Conservation (phyloP, 2,329 filamentous ascomycete genomes). For the Colletotrichum sublineola region DNA sequence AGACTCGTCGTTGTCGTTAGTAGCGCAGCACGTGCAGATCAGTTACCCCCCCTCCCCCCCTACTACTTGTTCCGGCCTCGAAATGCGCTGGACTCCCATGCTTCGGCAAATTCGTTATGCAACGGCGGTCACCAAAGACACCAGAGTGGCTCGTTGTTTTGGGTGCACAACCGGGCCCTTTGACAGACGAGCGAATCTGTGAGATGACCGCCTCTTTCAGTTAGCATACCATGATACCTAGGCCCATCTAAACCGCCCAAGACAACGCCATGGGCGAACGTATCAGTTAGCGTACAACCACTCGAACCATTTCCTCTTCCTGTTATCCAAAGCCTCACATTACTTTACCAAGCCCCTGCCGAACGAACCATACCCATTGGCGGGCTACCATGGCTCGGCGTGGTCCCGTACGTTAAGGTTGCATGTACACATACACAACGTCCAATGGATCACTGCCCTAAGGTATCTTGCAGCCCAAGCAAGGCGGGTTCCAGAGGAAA, state of each 20-base stretch:
- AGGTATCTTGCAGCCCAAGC: neutral
- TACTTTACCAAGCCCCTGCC: slow-evolving; percentile 29
- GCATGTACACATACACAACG: slow-evolving; percentile 21
- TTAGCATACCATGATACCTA: neutral
- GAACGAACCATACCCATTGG: neutral
- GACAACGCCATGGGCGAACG: neutral
- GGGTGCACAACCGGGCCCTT: slow-evolving; percentile 4
- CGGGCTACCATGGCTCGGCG: slow-evolving; percentile 19
- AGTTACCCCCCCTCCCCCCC: neutral
- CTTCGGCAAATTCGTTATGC: slow-evolving; percentile 4
- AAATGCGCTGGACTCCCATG: slow-evolving; percentile 7
- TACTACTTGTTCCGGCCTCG: neutral
- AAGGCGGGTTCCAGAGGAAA: neutral
- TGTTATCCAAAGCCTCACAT: slow-evolving; percentile 11
- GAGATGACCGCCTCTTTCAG: neutral
- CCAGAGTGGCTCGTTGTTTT: neutral
- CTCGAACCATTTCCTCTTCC: neutral
- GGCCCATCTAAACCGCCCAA: neutral
- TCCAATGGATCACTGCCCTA: neutral
- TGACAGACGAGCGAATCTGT: neutral
- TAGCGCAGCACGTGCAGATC: neutral
- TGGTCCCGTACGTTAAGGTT: slow-evolving; percentile 34
- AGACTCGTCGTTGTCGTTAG: neutral
- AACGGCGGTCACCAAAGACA: neutral
- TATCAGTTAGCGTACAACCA: neutral